phyloP scores from a whole-genome alignment of 192 early-diverging fungal genomes.

The Funneliformis mosseae region DNA sequence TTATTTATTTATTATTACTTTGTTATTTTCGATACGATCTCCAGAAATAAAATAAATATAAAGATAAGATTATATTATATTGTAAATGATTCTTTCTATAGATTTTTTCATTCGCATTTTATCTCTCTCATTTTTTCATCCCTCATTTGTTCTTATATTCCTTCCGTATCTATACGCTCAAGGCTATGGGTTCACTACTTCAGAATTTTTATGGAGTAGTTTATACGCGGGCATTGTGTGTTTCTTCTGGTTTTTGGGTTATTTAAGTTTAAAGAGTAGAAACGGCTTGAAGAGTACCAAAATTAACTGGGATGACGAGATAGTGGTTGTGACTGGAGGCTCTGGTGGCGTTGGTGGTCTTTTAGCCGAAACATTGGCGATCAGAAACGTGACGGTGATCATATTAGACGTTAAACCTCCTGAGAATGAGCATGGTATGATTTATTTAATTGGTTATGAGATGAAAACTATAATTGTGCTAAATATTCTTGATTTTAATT shows the following conservation, averaged over 20 bases:
- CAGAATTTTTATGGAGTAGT: constrained; percentile 7
- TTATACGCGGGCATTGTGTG: constrained; percentile 1
- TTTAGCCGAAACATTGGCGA: constrained; percentile 51
- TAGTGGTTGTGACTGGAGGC: constrained; percentile 70
- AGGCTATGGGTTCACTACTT: not conserved
- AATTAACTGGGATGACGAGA: constrained; percentile 58
- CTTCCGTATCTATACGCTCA: not conserved
- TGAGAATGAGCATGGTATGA: constrained; percentile 38
- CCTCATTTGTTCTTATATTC: constrained; percentile 20
- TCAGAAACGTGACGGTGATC: constrained; percentile 50
- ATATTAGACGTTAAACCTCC: constrained; percentile 54
- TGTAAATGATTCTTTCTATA: constrained; percentile 15
- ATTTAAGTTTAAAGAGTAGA: constrained; percentile 12
- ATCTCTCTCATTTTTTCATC: constrained; percentile 13
- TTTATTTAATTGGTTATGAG: not conserved
- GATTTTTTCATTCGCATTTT: constrained; percentile 33
- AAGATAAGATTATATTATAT: no score
- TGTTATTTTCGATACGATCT: no score
- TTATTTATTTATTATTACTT: no score
- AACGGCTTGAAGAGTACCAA: constrained; percentile 29
- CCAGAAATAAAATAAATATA: no score
- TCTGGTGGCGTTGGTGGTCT: constrained; percentile 60
- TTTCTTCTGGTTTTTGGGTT: constrained; percentile 18
- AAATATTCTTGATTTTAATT: not conserved
- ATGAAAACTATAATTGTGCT: not conserved